Conservation (phyloP, 1,284 basidiomycete species). For the Ustilago crameri region DNA sequence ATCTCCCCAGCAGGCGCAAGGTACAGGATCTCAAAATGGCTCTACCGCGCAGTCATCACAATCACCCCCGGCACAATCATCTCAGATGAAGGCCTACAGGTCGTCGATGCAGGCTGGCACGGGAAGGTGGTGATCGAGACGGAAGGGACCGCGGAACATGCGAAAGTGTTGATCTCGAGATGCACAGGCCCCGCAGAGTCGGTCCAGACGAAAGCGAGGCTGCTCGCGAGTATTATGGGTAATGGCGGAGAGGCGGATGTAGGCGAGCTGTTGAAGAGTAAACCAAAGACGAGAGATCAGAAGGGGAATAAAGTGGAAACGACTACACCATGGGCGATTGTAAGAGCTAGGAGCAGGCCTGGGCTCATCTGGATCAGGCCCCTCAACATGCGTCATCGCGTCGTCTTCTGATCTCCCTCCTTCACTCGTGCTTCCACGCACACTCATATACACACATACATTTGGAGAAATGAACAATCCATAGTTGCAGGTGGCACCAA, state of each 20-base stretch:
- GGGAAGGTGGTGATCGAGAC: conserved; percentile 61
- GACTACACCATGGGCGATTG: conserved; percentile 53
- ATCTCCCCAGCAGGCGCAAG: conserved; percentile 64
- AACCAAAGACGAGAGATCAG: conserved; percentile 23
- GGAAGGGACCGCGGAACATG: conserved; percentile 65
- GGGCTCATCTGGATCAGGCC: conserved; percentile 62
- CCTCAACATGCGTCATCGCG: conserved; percentile 46
- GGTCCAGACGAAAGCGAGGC: conserved; percentile 42
- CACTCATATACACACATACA: too few relatives aligned
- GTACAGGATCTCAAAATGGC: conserved; percentile 69
- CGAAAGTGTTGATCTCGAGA: conserved; percentile 55
- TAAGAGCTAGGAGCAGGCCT: conserved; percentile 55
- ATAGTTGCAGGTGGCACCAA: too few relatives aligned
- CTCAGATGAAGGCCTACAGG: conserved; percentile 43
- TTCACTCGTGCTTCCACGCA: background rate
- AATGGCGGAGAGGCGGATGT: conserved; percentile 10
- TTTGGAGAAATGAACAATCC: too few relatives aligned
- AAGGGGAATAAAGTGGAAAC: conserved; percentile 43
- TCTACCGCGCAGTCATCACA: conserved; percentile 68
- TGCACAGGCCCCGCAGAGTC: conserved; percentile 55
- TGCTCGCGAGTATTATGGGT: conserved; percentile 57
- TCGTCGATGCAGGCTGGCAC: conserved; percentile 54
- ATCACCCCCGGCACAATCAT: conserved; percentile 55
- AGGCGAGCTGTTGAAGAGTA: conserved; percentile 23
- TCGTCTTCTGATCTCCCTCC: conserved; percentile 23